These are phyloP conservation scores for Vitis vinifera DNA, from an alignment of 164 flowering plant genomes.

Conservation along the genomic window DNA sequence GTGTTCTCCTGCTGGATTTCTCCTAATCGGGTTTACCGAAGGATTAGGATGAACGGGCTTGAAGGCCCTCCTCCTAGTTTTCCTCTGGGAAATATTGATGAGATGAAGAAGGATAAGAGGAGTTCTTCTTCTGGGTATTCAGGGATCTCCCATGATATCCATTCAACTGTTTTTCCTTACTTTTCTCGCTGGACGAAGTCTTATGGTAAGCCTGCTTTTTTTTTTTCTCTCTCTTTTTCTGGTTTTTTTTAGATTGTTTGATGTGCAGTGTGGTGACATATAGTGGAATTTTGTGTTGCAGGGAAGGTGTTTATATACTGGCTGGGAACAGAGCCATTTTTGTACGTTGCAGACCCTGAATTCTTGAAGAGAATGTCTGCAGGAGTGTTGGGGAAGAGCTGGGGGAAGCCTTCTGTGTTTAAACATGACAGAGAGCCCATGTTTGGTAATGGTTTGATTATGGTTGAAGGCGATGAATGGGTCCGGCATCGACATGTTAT, in stretches of 20 bases:
- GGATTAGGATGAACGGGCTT: conserved; percentile 55
- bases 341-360: conserved; percentile 84
- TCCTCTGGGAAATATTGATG: conserved; percentile 70
- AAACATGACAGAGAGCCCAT: conserved; percentile 71
- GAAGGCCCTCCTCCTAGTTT: conserved; percentile 79
- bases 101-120: conserved; percentile 42
- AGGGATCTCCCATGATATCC: conserved; percentile 59
- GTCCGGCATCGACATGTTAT: conserved; percentile 65
- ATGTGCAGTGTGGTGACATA: too few species aligned
- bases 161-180: conserved; percentile 67
- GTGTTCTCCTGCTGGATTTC: conserved; percentile 43
- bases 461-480: conserved; percentile 89
- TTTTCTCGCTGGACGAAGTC: conserved; percentile 64
- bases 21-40: conserved; percentile 36
- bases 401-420: conserved; percentile 94
- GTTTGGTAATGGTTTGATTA: conserved; percentile 84
- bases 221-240: too few species aligned
- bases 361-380: conserved; percentile 57
- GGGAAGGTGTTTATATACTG: conserved; percentile 87
- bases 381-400: conserved; percentile 57
- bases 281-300: conserved; percentile 21
- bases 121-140: background rate
- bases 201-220: conserved; percentile 44
- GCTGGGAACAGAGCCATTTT: conserved; percentile 89
- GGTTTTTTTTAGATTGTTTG: too few species aligned